phyloP scores from a whole-genome alignment of 176 grass and related monocot genomes.

The Musa beccarii region DNA sequence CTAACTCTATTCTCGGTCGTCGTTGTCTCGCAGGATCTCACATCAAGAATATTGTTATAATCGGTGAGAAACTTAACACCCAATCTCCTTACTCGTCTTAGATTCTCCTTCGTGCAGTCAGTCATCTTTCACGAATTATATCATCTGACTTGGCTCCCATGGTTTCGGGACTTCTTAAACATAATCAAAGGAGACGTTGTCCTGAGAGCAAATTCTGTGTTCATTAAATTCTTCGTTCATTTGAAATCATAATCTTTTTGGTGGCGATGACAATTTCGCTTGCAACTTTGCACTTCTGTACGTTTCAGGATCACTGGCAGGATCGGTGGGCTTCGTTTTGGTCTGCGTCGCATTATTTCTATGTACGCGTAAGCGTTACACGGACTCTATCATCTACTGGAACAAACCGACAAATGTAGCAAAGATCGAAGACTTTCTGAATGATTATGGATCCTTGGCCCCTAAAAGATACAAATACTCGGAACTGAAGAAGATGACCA shows the following conservation, averaged over 20 bases:
- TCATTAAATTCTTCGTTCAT: not conserved
- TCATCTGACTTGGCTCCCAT: no score
- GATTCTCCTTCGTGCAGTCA: no score
- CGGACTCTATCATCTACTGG: not conserved
- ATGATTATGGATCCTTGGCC: slow-evolving; percentile 21
- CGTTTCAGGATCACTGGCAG: not conserved
- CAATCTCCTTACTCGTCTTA: not conserved
- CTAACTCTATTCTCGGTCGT: not conserved
- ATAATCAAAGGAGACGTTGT: no score
- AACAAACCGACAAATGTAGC: not conserved
- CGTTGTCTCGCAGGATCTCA: not conserved
- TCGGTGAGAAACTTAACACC: not conserved
- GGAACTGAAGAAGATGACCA: slow-evolving; percentile 46
- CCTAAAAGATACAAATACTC: slow-evolving; percentile 40
- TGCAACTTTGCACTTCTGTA: not conserved
- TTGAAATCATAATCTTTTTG: not conserved
- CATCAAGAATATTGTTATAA: not conserved
- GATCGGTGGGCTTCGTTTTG: not conserved
- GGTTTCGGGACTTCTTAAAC: no score
- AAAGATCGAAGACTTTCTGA: slow-evolving; percentile 33
- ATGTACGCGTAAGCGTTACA: not conserved
- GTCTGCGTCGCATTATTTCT: not conserved
- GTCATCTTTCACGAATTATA: no score
- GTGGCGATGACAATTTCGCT: not conserved
- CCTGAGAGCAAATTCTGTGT: no score